These are phyloP conservation scores for Penicillium expansum DNA, from an alignment of 2,329 filamentous ascomycete genomes.

Conservation along the genomic window DNA sequence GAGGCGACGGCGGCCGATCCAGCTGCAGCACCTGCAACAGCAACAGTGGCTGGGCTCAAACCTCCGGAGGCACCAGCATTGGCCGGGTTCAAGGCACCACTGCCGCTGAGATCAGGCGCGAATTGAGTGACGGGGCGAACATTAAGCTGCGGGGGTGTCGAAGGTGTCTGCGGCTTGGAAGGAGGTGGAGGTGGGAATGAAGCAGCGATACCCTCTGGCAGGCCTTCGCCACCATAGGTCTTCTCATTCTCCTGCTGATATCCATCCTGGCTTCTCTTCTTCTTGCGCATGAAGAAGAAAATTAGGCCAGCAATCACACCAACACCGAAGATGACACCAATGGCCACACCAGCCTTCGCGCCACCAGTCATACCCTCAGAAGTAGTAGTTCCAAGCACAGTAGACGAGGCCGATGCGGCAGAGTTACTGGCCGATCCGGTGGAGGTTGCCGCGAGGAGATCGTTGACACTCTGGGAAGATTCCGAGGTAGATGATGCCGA, in stretches of 20 bases:
- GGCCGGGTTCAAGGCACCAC: slow-evolving; percentile 18
- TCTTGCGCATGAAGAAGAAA: slow-evolving; percentile 72
- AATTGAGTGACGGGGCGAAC: slow-evolving; percentile 83
- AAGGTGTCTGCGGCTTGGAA: slow-evolving; percentile 35
- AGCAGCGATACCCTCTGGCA: slow-evolving; percentile 29
- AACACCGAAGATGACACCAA: slow-evolving; percentile 72
- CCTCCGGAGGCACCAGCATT: slow-evolving; percentile 5
- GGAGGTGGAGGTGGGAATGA: slow-evolving; percentile 35
- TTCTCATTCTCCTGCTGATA: slow-evolving; percentile 64
- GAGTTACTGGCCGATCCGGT: slow-evolving; percentile 22
- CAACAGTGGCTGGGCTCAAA: slow-evolving; percentile 9
- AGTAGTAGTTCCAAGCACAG: slow-evolving; percentile 19
- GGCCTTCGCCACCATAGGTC: slow-evolving; percentile 33
- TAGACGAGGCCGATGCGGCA: slow-evolving; percentile 25
- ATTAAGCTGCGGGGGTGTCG: slow-evolving; percentile 74
- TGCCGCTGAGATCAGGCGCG: slow-evolving; percentile 60
- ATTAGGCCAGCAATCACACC: slow-evolving; percentile 64
- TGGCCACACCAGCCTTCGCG: slow-evolving; percentile 76
- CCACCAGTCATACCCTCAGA: slow-evolving; percentile 44
- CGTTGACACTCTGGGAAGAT: slow-evolving; percentile 13
- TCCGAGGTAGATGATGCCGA: slow-evolving; percentile 23
- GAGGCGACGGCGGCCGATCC: slow-evolving; percentile 24
- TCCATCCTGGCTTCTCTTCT: slow-evolving; percentile 56
- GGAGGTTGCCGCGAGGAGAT: slow-evolving; percentile 15
- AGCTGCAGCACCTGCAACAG: slow-evolving; percentile 22